phyloP scores from a whole-genome alignment of 768 basidiomycete genomes.

The Gyrodon lividus region DNA sequence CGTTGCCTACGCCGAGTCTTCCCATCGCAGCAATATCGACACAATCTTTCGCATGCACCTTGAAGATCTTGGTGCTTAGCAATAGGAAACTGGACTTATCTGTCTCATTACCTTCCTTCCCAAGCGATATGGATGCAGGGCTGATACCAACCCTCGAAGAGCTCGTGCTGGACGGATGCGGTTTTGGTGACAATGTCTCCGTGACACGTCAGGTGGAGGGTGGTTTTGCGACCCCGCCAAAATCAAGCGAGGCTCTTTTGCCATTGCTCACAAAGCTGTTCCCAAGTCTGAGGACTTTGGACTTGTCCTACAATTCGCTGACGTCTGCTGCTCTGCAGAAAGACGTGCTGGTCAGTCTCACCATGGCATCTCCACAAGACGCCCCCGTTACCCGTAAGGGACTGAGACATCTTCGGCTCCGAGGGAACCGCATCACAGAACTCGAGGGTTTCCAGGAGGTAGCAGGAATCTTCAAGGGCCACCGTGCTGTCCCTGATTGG shows the following conservation, averaged over 20 bases:
- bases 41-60: slow-evolving; percentile 59
- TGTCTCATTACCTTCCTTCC: slow-evolving; percentile 49
- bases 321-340: slow-evolving; percentile 51
- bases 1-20: slow-evolving; percentile 64
- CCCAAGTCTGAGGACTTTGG: slow-evolving; percentile 65
- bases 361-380: slow-evolving; percentile 43
- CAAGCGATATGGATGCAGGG: slow-evolving; percentile 30
- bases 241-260: slow-evolving; percentile 54
- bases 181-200: slow-evolving; percentile 57
- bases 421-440: slow-evolving; percentile 64
- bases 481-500: slow-evolving; percentile 64
- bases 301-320: slow-evolving; percentile 73
- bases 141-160: slow-evolving; percentile 72
- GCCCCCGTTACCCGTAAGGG: slow-evolving; percentile 42
- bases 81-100: slow-evolving; percentile 68
- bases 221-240: slow-evolving; percentile 37
- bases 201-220: slow-evolving; percentile 39
- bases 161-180: slow-evolving; percentile 71
- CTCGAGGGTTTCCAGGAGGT: slow-evolving; percentile 62
- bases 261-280: slow-evolving; percentile 63
- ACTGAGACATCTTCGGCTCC: slow-evolving; percentile 61
- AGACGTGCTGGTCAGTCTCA: slow-evolving; percentile 47
- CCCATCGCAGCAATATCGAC: slow-evolving; percentile 61
- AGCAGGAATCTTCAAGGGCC: slow-evolving; percentile 64
- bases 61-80: slow-evolving; percentile 57